These are phyloP conservation scores for Leccinum subtestaceum DNA, from an alignment of 768 basidiomycete genomes.

Conservation along the genomic window DNA sequence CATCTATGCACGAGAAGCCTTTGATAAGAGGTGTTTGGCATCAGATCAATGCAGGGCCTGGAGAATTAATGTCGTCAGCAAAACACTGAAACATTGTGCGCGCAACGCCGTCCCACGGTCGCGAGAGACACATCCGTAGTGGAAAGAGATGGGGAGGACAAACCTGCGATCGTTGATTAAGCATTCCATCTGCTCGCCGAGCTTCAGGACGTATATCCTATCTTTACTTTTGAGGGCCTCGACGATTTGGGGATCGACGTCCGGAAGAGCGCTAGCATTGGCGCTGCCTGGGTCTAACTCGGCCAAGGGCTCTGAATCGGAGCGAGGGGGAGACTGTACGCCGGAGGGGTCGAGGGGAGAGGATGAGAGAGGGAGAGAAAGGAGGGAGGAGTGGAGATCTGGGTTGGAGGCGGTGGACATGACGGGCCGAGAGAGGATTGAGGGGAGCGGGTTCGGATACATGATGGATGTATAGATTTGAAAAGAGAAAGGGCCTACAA, in stretches of 20 bases:
- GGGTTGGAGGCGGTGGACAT: slow-evolving; percentile 7
- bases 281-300: slow-evolving; percentile 28
- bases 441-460: slow-evolving; percentile 11
- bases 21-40: slow-evolving; percentile 76
- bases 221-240: slow-evolving; percentile 89
- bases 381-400: slow-evolving; percentile 8
- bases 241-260: slow-evolving; percentile 76
- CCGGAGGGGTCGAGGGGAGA: slow-evolving; percentile 13
- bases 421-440: slow-evolving; percentile 12
- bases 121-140: background rate
- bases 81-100: background rate
- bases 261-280: slow-evolving; percentile 31
- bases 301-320: slow-evolving; percentile 29
- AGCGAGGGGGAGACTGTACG: slow-evolving; percentile 17
- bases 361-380: background rate
- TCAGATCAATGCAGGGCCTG: slow-evolving; percentile 64
- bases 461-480: slow-evolving; percentile 1
- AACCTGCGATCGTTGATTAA: slow-evolving; percentile 75
- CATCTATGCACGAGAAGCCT: slow-evolving; percentile 84
- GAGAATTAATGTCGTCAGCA: slow-evolving; percentile 25
- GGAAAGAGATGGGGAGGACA: slow-evolving; percentile 26
- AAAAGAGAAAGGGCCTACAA: slow-evolving; percentile 3
- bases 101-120: slow-evolving; percentile 4
- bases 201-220: slow-evolving; percentile 80
- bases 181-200: slow-evolving; percentile 83